Base-by-base conservation (phyloP, 2,329 filamentous ascomycete genomes). In the Spiromastix sp. region DNA sequence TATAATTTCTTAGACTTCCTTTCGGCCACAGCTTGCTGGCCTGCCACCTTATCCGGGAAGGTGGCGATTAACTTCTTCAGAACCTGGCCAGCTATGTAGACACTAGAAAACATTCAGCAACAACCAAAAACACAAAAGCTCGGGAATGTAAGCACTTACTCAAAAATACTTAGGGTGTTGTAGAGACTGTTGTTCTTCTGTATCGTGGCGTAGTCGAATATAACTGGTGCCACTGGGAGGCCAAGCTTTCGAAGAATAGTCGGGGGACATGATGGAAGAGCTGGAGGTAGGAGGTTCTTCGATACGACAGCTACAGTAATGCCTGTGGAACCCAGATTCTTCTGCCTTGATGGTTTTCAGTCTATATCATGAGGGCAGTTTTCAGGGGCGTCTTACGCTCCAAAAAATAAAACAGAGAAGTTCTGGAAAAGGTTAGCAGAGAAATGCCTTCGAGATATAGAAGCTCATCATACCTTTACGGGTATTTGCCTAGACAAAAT, bases 181-280 rank as follows among this genome's bases (percentile, higher is more conserved):
- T 96, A 96, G 18, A 96, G 71, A 48, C 82, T 91, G 66, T 93
- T 91, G 65, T 93, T 93, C 69, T 93, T 93, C 26, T 83, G 80
- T 46, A 91, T 81, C 0, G 75, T 85, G 42, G 85, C 79, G 54
- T 89, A 96, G 44, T 84, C 75, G 31, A 96, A 66, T 28, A 95
- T 74, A 12, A 84, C 74, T 2, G 89, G 86, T 0, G 56, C 55
- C n/a, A n/a, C n/a, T 8, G 61, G 61, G 3, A 66, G 45, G 34
- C 80, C 77, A 7, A 95, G 72, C 40, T 78, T 69, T 40, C 86
- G 73, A 52, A 95, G 65, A 31, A 93, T 66, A 4, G 71, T 64
- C 2, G 82, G 66, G 5, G 78, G 67, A 2, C 85, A 81, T 48
- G 84, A 77, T 5, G 72, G 63, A 2, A 70, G 68, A 19, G 67